A percentile compares a stretch with the other conserved stretches of the same genome.
Conservation (phyloP, 2,329 filamentous ascomycete species). For the Trichoderma koningii region DNA sequence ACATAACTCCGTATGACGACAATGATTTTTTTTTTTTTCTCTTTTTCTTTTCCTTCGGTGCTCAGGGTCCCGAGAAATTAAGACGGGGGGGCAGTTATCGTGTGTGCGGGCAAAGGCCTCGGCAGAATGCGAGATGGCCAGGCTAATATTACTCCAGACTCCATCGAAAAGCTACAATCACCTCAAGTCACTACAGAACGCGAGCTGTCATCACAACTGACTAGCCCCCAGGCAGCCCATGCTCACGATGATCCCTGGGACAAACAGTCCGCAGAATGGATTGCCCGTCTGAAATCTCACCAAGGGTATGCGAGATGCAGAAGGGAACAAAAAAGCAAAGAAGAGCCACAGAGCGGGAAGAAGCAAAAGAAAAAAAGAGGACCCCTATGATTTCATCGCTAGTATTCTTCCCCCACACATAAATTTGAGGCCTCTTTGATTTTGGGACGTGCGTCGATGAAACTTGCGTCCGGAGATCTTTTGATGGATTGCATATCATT, state of each 20-base stretch:
- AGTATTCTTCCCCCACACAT: background rate
- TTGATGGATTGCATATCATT: background rate
- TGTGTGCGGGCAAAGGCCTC: background rate
- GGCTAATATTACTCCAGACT: background rate
- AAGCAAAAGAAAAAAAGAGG: slow-evolving; percentile 23
- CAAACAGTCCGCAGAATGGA: background rate
- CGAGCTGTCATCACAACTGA: background rate
- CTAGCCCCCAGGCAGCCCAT: slow-evolving; percentile 17
- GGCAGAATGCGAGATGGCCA: background rate
- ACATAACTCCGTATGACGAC: background rate
- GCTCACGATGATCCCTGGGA: slow-evolving; percentile 8
- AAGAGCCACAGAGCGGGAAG: background rate
- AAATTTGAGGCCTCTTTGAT: slow-evolving; percentile 14
- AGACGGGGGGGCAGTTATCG: background rate
- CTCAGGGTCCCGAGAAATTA: background rate
- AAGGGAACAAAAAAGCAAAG: background rate
- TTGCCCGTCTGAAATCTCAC: background rate
- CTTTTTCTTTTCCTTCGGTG: background rate
- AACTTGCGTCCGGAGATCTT: background rate
- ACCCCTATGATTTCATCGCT: slow-evolving; percentile 39
- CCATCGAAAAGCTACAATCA: background rate
- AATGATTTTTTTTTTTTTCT: background rate
- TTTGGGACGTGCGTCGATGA: slow-evolving; percentile 25
- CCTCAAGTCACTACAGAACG: background rate
- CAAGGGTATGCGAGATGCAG: no score